Base-by-base conservation (phyloP, 106 monocot species). In the Platanthera zijinensis region DNA sequence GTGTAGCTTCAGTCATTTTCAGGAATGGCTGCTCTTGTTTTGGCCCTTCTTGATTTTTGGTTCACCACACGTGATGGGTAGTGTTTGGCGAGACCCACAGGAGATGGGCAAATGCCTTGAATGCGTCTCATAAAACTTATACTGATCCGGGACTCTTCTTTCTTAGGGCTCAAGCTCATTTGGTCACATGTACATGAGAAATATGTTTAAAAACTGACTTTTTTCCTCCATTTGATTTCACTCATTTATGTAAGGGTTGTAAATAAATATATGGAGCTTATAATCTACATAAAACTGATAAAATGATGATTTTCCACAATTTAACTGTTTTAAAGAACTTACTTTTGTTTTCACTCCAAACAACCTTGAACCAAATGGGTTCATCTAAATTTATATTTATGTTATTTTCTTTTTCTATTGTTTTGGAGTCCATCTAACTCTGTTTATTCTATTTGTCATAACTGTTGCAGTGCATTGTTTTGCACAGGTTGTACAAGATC, bases 401-500 rank as follows among this genome's bases (percentile, higher is more conserved):
- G 66, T 10, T 66, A 32, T 66, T 66, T 19, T 66, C 11, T 7
- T 66, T 62, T 66, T 66, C 30, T 66, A 11, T 32, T 30, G 66
- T 59, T 76, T 77, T 46, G 51, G 28, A 17, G 46, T 48, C 10
- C 62, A 1, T 5, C 1, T 10, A 15, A 21, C 32, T 15, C 57
- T 47, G 7, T 57, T 30, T 10, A 49, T 66, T 25, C 21, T 19
- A 50, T 14, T 48, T 8, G 10, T 68, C 68, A 21, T 81, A 69
- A 75, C 67, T 66, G 57, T n/a, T 48, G 48, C 56, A 6, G n/a
- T 75, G 11, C 69, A 56, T 77, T 78, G 76, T 17, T 78, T 69
- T 39, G 51, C 84, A 25, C 84, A 97, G 97, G 94, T 90, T 10
- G 68, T 89, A 46, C 57, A 77, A 49, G 94, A 94, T 63, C 94